phyloP scores from a whole-genome alignment of 805 yeast species.

The Starmerella kuoi region DNA sequence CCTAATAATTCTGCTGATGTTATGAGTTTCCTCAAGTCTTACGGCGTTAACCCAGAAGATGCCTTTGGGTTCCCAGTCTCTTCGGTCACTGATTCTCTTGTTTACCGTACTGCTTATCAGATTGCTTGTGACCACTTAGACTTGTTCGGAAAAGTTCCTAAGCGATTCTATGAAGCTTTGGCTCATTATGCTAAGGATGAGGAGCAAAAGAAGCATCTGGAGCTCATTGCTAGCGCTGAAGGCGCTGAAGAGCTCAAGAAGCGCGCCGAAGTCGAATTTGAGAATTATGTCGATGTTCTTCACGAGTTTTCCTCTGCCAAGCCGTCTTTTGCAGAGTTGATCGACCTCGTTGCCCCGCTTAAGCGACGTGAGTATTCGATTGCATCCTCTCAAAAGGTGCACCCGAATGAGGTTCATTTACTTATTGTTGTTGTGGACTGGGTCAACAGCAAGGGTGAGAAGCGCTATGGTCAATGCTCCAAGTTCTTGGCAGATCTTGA shows the following conservation, averaged over 20 bases:
- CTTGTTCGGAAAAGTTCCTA: conserved; percentile 88
- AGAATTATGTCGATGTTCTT: conserved; percentile 69
- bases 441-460: conserved; percentile 69
- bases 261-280: conserved; percentile 73
- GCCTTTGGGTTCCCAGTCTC: conserved; percentile 60
- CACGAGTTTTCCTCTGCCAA: conserved; percentile 69
- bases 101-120: conserved; percentile 73
- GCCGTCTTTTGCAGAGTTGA: conserved; percentile 60
- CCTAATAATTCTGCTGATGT: conserved; percentile 61
- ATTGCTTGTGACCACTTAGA: conserved; percentile 70
- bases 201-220: conserved; percentile 48
- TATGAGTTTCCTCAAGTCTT: conserved; percentile 52
- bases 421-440: conserved; percentile 93
- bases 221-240: conserved; percentile 54
- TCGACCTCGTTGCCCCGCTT: conserved; percentile 65
- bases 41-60: conserved; percentile 59
- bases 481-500: conserved; percentile 69
- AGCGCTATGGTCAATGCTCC: conserved; percentile 88
- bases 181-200: conserved; percentile 61
- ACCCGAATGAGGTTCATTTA: conserved; percentile 81
- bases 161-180: conserved; percentile 78
- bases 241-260: conserved; percentile 79
- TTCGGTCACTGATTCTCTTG: conserved; percentile 28
- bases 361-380: conserved; percentile 97
- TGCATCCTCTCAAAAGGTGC: conserved; percentile 89